Evolutionary conservation across 257 asterid genomes (phyloP).

Genomic region (Nicotiana tabacum): DNA sequence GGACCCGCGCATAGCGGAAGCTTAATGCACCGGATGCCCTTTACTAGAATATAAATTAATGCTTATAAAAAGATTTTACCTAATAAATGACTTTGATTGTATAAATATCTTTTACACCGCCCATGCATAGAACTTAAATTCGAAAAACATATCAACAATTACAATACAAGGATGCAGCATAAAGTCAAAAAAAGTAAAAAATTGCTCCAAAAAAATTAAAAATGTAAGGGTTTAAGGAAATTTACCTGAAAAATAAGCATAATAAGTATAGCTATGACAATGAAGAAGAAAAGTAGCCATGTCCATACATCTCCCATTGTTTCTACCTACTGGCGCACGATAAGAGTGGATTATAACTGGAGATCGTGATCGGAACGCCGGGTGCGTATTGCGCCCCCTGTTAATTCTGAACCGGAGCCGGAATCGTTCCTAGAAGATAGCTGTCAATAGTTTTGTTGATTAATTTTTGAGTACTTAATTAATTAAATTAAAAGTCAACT

Average conservation of each 20-base stretch:
- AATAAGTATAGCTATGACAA: slow-evolving; percentile 6
- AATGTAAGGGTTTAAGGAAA: not conserved
- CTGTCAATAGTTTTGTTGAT: not conserved
- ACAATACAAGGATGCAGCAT: not conserved
- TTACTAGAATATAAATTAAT: no score
- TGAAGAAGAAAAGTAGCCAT: slow-evolving; percentile 9
- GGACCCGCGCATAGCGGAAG: no score
- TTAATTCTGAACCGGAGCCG: not conserved
- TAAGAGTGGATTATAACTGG: not conserved
- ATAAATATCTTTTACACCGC: no score
- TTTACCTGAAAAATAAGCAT: slow-evolving; percentile 8
- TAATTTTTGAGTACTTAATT: no score
- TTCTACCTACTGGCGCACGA: not conserved
- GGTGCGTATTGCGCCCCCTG: slow-evolving; percentile 5
- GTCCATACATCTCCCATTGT: slow-evolving; percentile 4
- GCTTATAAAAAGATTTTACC: no score
- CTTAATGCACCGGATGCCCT: no score
- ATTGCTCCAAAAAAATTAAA: not conserved
- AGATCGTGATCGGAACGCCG: not conserved
- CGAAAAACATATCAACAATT: not conserved
- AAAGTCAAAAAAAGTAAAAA: not conserved
- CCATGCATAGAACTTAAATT: no score
- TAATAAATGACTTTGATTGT: no score
- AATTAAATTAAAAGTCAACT: no score
- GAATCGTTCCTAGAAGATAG: not conserved